Base-by-base conservation (phyloP, 441 rosid genomes). In the Biscutella laevigata region DNA sequence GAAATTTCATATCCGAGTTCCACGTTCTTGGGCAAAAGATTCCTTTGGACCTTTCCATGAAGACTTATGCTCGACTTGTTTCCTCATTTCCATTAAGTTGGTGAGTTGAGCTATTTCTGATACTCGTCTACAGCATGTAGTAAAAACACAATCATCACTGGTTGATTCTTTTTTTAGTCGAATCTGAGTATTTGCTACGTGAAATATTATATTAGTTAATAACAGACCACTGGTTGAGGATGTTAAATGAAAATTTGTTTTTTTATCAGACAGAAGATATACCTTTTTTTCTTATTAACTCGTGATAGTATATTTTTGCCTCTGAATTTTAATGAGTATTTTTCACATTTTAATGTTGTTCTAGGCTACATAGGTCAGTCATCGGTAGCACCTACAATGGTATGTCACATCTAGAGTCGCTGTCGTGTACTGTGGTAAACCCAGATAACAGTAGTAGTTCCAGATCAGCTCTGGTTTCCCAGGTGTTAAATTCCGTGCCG, bases 41-140 rank as follows among this genome's bases (percentile, higher is more conserved):
- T 68, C 99, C 99, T 48, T 63, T 88, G 33, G 99, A 92, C 71
- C 79, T 86, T 57, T 83, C 97, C 61, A 47, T 92, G 85, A 92
- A 92, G 81, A 88, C 92, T 27, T 71, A 59, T 61, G 70, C 78
- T 67, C 74, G 76, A 30, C 69, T 92, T 63, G 73, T 70, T 41
- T 75, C 79, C 67, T 71, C 81, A 36, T 75, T 75, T 62, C 72
- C 97, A 3, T 66, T 76, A 28, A 86, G 67, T 67, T 70, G 91
- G 98, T 86, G 63, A 76, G 86, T 30, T 45, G 39, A 22, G 42
- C 30, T 40, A 27, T 38, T 48, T 56, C 10, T 63, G 20, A 48
- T 27, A 57, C 32, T 50, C n/a, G 5, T 49, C 10, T 41, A n/a
- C 45, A 25, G 6, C 19, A 11, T 35, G 21, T 19, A 28, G 17